Evolutionary conservation across 805 yeast species (phyloP).

Genomic region (Hanseniaspora vineae): DNA sequence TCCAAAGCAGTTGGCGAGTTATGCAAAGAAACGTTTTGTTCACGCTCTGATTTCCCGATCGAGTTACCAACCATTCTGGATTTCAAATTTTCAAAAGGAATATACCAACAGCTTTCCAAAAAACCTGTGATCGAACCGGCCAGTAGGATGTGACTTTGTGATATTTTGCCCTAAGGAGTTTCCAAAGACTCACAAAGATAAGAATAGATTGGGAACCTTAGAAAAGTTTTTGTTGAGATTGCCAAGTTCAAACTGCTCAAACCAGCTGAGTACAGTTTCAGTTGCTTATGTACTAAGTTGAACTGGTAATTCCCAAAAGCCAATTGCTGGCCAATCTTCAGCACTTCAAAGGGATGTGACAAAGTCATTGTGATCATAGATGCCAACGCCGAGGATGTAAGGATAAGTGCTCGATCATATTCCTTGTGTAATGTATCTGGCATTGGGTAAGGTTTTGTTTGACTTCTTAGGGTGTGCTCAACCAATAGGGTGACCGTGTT

Average conservation of each 20-base stretch:
- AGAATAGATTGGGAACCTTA: slow-evolving; percentile 2
- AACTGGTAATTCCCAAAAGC: slow-evolving; percentile 5
- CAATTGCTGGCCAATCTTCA: slow-evolving; percentile 6
- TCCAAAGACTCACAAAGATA: slow-evolving; percentile 2
- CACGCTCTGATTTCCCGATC: slow-evolving; percentile 1
- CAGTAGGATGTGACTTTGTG: slow-evolving; percentile 1
- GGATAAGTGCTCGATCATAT: slow-evolving; percentile 1
- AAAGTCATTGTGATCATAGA: slow-evolving; percentile 5
- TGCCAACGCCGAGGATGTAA: slow-evolving; percentile 2
- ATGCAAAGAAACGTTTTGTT: background rate
- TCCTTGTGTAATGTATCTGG: background rate
- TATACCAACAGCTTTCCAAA: slow-evolving; percentile 4
- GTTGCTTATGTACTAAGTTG: slow-evolving; percentile 1
- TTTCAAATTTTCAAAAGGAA: slow-evolving; percentile 7
- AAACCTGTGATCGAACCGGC: slow-evolving; percentile 6
- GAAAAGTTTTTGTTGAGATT: slow-evolving; percentile 1
- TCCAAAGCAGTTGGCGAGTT: slow-evolving; percentile 2
- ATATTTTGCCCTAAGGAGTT: background rate
- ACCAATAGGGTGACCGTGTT: too few relatives aligned
- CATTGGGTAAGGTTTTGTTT: background rate
- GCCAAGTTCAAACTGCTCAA: slow-evolving; percentile 5
- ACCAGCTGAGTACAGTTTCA: slow-evolving; percentile 3
- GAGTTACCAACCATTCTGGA: slow-evolving; percentile 6
- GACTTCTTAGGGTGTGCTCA: too few relatives aligned
- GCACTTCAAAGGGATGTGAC: slow-evolving; percentile 6